Conservation (phyloP, 2,329 filamentous ascomycete species). For the Westerdykella ornata region DNA sequence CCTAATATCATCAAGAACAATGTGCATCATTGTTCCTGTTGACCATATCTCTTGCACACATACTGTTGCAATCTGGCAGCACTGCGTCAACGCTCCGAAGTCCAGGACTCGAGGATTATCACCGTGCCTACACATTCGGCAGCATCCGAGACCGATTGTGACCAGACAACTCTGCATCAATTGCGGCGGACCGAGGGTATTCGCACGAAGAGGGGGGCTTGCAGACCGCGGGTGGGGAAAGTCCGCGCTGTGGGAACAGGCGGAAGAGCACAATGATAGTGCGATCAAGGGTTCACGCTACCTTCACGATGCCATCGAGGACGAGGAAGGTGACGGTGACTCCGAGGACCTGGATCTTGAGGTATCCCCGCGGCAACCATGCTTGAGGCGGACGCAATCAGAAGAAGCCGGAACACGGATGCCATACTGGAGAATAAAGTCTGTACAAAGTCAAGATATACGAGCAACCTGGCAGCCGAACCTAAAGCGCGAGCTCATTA, state of each 20-base stretch:
- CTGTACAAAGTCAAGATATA: constrained; percentile 1
- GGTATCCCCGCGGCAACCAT: constrained; percentile 14
- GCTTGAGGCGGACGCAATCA: neutral
- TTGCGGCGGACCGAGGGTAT: constrained; percentile 18
- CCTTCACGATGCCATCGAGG: too few relatives aligned
- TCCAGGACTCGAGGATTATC: constrained; percentile 6
- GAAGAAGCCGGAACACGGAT: neutral
- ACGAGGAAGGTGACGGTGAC: constrained; percentile 7
- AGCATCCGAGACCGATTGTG: constrained; percentile 15
- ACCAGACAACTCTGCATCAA: constrained; percentile 14
- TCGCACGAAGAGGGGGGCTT: constrained; percentile 21
- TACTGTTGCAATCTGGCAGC: constrained; percentile 19
- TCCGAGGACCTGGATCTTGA: constrained; percentile 5
- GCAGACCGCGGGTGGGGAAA: constrained; percentile 20
- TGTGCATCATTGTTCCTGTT: constrained; percentile 22
- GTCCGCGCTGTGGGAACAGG: neutral
- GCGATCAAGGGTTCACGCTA: too few relatives aligned
- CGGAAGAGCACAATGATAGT: too few relatives aligned
- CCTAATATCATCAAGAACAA: constrained; percentile 1
- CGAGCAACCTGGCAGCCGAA: constrained; percentile 20
- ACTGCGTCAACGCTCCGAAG: constrained; percentile 15
- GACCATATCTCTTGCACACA: constrained; percentile 18
- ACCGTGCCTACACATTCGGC: constrained; percentile 14
- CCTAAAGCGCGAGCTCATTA: constrained; percentile 18
- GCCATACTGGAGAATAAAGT: neutral